Evolutionary conservation across 495 filamentous ascomycete species (phyloP), one percentile per base, ranked within the genome.

Genomic region (Penicillium crystallinum): DNA sequence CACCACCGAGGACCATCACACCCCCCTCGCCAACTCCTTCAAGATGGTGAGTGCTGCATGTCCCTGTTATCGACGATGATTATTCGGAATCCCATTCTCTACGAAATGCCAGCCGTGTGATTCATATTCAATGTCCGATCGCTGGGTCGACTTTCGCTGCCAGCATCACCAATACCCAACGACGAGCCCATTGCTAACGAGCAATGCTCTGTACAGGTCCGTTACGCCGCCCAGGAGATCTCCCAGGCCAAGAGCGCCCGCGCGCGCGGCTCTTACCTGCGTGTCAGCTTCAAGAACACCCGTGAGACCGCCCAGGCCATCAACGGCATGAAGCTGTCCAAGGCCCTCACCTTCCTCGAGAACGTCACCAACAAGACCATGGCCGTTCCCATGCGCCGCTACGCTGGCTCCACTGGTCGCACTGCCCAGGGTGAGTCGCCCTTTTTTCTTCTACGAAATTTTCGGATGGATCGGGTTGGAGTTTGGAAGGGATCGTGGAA

Each of bases 241-340:
- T 78, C 87, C 63, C 78, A 86, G 71, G 81, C 84, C 60, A 98
- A 97, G 82, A 95, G 89, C 75, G 95, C 93, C 73, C 90, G 91
- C 77, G 85, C 91, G 68, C 90, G 92, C 75, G 95, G 95, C 73
- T 88, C 91, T 71, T 97, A 97, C 84, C 89, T 99, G 61, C 91
- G 93, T 66, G 91, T 96, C 69, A 93, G 88, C 64, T 97, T 96
- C 87, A 97, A 97, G 85, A 97, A 98, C 85, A 97, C 93, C 75
- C 89, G 92, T 70, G 95, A 99, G 81, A 96, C 93, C 58, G 95
- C 93, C 51, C 91, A 97, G 80, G 91, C 92, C 57, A 91, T 97
- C 85, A 97, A 90, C 77, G 92, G 93, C 76, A 96, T 92, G 93
- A 97, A 97, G 82, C 80, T 97, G 67, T 78, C 86, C 75, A 93